Evolutionary conservation across 2,329 filamentous ascomycete species (phyloP), one percentile per base, ranked within the genome.

Genomic region (Epichloe sylvatica): DNA sequence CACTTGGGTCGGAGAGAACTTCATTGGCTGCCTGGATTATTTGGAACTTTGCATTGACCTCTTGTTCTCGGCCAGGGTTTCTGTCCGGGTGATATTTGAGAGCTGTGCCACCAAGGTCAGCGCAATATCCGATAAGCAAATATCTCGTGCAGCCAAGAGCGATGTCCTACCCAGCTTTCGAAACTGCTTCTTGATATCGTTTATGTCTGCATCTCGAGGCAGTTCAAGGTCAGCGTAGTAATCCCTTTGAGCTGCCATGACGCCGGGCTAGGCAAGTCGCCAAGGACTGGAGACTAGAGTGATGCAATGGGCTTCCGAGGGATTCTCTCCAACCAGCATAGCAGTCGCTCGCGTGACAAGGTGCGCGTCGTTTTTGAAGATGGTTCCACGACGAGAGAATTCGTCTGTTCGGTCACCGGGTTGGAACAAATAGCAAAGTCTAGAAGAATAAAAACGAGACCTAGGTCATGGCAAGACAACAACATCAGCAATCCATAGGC

Each of bases 81-180:
- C 89, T 83, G 64, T 95, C 89, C 7, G 89, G 89, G 61, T 95
- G 89, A 60, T 85, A 94, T 64, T 86, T 85, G 44, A 94, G 72
- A 45, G 88, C 88, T 88, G 51, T 19, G 4, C 4, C 23, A 36
- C 11, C 11, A 21, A 33, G 5, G 56, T 69, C 55, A 66, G 61
- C 43, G 53, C 15, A 11, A 4, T 33, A 19, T 48, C 23, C 3
- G 3, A 4, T 2, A 3, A 6, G n/a, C 33, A 19, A 39, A 8
- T 8, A 23, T 21, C n/a, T 36, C 23, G 17, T 23, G 12, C 8
- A 11, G 12, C 12, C 11, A 13, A n/a, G 5, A 15, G 21, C 12
- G 15, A 42, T 11, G 4, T 19, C 72, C 51, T 70, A 87, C 84
- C 84, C 60, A 94, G 77, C 65, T 88, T 89, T 57, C 84, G 79